Evolutionary conservation across 192 early-diverging fungal genomes (phyloP).

Genomic region (Gorgonomyces haynaldii): DNA sequence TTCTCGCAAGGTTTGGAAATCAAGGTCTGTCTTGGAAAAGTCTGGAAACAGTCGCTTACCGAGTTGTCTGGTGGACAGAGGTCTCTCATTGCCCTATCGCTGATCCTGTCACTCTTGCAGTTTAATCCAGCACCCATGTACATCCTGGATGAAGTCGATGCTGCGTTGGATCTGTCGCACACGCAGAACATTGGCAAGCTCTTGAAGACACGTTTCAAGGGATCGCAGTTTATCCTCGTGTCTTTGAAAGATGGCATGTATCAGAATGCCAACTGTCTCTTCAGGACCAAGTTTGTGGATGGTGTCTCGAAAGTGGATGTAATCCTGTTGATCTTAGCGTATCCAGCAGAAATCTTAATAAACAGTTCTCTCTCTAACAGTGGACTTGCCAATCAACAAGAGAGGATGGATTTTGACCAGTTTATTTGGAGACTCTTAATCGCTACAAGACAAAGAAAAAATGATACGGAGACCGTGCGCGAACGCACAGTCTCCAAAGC

Average conservation of each 20-base stretch:
- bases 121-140: constrained; percentile 99
- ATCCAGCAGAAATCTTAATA: no score
- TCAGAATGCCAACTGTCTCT: constrained; percentile 95
- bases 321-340: no score
- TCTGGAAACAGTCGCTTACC: constrained; percentile 93
- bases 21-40: constrained; percentile 86
- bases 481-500: no score
- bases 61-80: constrained; percentile 96
- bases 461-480: no score
- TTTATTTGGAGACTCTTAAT: no score
- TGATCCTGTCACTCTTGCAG: constrained; percentile 91
- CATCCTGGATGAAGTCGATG: constrained; percentile 98
- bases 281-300: constrained; percentile 84
- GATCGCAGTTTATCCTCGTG: constrained; percentile 95
- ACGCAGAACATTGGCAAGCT: constrained; percentile 98
- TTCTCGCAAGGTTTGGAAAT: constrained; percentile 84
- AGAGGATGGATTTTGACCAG: no score
- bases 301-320: constrained; percentile 89
- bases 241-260: constrained; percentile 99
- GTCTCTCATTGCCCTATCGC: constrained; percentile 88
- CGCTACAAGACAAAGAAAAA: no score
- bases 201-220: constrained; percentile 82
- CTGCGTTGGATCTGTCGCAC: constrained; percentile 92
- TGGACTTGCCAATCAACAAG: no score
- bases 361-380: no score